Evolutionary conservation across 345 rosid genomes (phyloP), one percentile per base, ranked within the genome.

Genomic region (Citrus inodora): DNA sequence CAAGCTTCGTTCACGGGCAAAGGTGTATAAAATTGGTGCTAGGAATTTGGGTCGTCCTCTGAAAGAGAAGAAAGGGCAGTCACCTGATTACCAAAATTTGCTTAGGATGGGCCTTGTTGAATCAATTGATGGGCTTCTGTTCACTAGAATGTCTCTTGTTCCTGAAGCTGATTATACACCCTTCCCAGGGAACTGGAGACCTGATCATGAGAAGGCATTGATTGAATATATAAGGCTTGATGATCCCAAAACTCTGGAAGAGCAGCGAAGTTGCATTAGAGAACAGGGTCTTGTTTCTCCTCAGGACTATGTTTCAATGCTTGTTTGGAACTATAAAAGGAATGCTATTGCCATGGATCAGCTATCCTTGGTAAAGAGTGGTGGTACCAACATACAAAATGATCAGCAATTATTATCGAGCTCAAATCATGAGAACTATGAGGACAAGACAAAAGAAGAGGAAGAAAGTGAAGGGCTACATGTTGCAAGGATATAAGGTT

Each of bases 261-360:
- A 91, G 87, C 97, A 91, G 80, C 86, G 83, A 80, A 75, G 73
- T 38, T 85, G 85, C 82, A 90, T 96, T 27, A 82, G 82, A 73
- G 97, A 89, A 77, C 92, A 88, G 33, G 98, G 99, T 24, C 93
- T 96, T 38, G 87, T 96, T 79, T 96, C 99, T 7, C 90, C 99
- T 56, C 98, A 94, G 80, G 97, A 96, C 78, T 94, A 90, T 79
- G 79, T 89, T 46, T 91, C 97, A 8, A 93, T 96, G 98, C 91
- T 96, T 74, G 98, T 96, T 59, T 96, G 99, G 99, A 94, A 92
- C 89, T 96, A 94, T 81, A 96, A 94, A 79, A 85, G 97, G 85
- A 96, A 96, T 66, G 88, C 91, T 24, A 86, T 91, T 71, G 86
- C 73, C 7, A 87, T 89, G 85, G 95, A 90, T 81, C 95, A 88